phyloP scores from a whole-genome alignment of 2,329 filamentous ascomycete genomes.

The Gyromitra esculenta region DNA sequence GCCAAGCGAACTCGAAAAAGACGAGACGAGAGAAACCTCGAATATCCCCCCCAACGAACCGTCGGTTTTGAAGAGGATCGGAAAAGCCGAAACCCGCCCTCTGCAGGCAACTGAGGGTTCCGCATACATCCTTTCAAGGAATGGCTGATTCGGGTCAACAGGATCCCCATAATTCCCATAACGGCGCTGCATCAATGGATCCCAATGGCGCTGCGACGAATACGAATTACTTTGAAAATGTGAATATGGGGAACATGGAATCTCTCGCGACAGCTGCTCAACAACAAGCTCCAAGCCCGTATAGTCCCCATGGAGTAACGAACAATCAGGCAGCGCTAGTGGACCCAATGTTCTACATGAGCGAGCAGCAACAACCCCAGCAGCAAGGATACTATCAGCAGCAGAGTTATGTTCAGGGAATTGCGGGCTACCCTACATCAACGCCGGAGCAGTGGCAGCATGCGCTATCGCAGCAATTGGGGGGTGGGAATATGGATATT shows the following conservation, averaged over 20 bases:
- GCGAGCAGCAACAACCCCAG: conserved; percentile 53
- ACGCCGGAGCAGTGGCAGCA: conserved; percentile 53
- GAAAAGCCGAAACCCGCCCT: conserved; percentile 32
- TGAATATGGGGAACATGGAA: conserved; percentile 53
- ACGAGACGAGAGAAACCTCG: conserved; percentile 34
- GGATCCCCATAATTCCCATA: conserved; percentile 51
- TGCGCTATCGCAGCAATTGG: conserved; percentile 48
- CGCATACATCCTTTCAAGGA: conserved; percentile 34
- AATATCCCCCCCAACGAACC: conserved; percentile 34
- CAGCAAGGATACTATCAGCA: conserved; percentile 52
- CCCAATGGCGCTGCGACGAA: conserved; percentile 49
- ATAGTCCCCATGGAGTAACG: conserved; percentile 45
- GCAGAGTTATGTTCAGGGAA: conserved; percentile 51
- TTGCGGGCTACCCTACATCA: conserved; percentile 38
- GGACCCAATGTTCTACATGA: conserved; percentile 55
- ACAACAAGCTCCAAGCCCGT: conserved; percentile 45
- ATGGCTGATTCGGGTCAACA: conserved; percentile 50
- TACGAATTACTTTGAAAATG: conserved; percentile 52
- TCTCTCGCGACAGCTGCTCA: conserved; percentile 54
- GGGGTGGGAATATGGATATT: conserved; percentile 48
- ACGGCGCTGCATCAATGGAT: conserved; percentile 45
- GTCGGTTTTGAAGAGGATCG: conserved; percentile 14
- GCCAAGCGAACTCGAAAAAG: conserved; percentile 41
- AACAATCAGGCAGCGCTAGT: conserved; percentile 44
- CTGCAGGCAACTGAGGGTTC: conserved; percentile 45